Base-by-base conservation (phyloP, 2,329 filamentous ascomycete species). In the Talaromyces rugulosus region DNA sequence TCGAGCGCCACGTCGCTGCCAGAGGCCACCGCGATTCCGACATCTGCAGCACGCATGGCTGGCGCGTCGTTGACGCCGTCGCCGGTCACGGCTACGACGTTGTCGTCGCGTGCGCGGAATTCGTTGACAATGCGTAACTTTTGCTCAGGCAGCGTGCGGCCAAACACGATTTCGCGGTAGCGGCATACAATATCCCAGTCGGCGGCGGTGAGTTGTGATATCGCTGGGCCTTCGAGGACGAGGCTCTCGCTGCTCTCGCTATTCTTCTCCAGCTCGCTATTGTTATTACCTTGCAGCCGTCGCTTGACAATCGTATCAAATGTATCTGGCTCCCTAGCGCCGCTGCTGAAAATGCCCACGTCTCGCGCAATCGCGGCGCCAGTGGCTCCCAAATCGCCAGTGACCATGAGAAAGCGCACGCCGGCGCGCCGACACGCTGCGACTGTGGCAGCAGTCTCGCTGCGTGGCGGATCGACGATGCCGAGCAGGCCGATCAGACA, bases 151-250 rank as follows among this genome's bases (percentile, higher is more conserved):
- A 71, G 75, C 7, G 76, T 78, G 16, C 77, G 76, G 9, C 76
- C 77, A 59, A 80, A 79, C 23, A 79, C 76, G 44, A 78, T 81
- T 66, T 85, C 83, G n/a, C 80, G 76, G 58, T 84, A 84, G 8
- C 74, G 73, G 64, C 81, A 84, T 1, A 93, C 78, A 12, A 80
- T 78, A 62, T 87, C 81, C 90, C 90, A 93, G 70, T 92, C 88
- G 54, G 82, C 71, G 5, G 88, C 83, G 59, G 84, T 88, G 12
- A 93, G 79, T 0, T 81, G 80, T 28, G 88, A 83, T 31, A 93
- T 80, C 59, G 92, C 87, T 0, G 84, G 79, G 0, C 89, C 89
- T 52, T 84, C 87, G 12, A 91, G 77, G 14, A 90, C 83, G 53
- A 91, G 84, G 23, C 23, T 23, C 23, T 23, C 23, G 23, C 23